Conservation (phyloP, 192 early-diverging fungal species). For the Mortierella claussenii region DNA sequence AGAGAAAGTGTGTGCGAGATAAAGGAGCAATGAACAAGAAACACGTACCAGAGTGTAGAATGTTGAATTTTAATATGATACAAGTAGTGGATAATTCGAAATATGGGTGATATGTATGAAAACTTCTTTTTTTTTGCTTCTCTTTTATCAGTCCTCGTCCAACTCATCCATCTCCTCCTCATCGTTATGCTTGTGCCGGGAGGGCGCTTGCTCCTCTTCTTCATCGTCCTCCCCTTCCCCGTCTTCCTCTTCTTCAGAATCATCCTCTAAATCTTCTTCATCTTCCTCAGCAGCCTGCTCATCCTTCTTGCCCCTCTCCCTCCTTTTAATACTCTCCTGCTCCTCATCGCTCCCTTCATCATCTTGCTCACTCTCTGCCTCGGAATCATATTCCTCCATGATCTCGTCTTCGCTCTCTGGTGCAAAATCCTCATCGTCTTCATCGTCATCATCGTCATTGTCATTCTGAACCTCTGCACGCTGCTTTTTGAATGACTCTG, state of each 20-base stretch:
- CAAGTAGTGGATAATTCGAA: no score
- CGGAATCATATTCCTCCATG: slow-evolving; percentile 50
- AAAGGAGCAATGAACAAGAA: no score
- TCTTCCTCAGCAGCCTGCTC: neutral
- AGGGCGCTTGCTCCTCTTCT: neutral
- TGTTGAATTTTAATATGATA: no score
- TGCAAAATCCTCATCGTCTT: slow-evolving; percentile 49
- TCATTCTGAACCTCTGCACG: neutral
- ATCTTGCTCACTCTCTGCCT: slow-evolving; percentile 17
- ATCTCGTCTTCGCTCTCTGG: slow-evolving; percentile 46
- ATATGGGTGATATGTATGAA: no score
- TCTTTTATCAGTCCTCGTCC: slow-evolving; percentile 8
- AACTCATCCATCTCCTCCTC: slow-evolving; percentile 24
- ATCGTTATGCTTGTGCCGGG: neutral
- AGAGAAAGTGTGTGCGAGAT: no score
- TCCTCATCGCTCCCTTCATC: slow-evolving; percentile 8
- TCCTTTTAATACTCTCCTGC: neutral
- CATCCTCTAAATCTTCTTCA: slow-evolving; percentile 11
- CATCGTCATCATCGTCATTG: slow-evolving; percentile 45
- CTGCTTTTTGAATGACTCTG: neutral
- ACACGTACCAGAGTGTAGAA: no score
- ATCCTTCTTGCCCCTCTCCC: slow-evolving; percentile 1
- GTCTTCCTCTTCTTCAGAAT: slow-evolving; percentile 19
- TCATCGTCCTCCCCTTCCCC: slow-evolving; percentile 15
- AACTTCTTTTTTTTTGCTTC: no score